Base-by-base conservation (phyloP, 2,329 filamentous ascomycete species). In the Colletotrichum shisoi region DNA sequence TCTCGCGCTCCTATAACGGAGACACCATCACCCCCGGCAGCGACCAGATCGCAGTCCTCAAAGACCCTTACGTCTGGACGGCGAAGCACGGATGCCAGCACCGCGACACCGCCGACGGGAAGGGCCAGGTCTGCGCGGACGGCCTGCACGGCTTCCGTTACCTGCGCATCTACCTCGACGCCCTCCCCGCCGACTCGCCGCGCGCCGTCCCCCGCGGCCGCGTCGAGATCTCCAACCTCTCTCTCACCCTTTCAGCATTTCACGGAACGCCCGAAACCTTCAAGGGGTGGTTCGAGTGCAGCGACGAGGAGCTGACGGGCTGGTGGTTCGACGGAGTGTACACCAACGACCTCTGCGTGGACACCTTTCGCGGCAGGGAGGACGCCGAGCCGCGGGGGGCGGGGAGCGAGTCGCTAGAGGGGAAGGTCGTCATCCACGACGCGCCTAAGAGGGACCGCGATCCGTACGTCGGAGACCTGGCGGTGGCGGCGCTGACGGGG, bases 261-360 rank as follows among this genome's bases (percentile, higher is more conserved):
- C 75, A 80, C 2, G 83, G 83, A 27, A 83, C 80, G 0, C 75
- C 81, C 0, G 79, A 82, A 45, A 83, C 81, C 1, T 85, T 83
- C 63, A 79, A 77, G 1, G 83, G 84, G 3, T 82, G 79, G 76
- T 85, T 85, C 59, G 81, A 85, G 70, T 84, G 83, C 59, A 85
- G 83, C 0, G 83, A 85, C 66, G 69, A 75, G 4, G 70, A 80
- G 17, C 71, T 85, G 8, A 84, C 81, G 19, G 81, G 82, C 69
- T 84, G 79, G 79, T 86, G 83, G 83, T 85, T 79, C 69, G 82
- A 85, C 69, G 81, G 78, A 4, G 81, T 83, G 0, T 85, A 86
- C 69, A 85, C 83, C 1, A 82, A 81, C 52, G 83, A 85, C 67
- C 76, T 84, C 67, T 77, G 78, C 54, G 84, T 78, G 2, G 82